Evolutionary conservation across 2,329 filamentous ascomycete species (phyloP).

Genomic region (Neonectria faginata): DNA sequence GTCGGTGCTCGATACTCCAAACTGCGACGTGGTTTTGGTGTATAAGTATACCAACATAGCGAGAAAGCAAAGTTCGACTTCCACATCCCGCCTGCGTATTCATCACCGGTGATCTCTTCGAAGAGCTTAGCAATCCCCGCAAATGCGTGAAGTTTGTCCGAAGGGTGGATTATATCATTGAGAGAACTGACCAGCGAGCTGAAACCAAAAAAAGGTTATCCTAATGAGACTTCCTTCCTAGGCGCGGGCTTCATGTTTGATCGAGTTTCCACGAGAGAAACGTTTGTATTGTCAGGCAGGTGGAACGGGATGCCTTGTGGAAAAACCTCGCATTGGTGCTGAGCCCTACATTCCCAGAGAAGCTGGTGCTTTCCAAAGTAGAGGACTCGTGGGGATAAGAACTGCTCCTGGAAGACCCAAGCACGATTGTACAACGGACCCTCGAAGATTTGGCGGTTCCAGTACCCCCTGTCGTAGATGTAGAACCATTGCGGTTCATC

Average conservation of each 20-base stretch:
- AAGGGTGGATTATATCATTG: background rate
- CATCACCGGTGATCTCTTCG: constrained; percentile 5
- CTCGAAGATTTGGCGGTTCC: background rate
- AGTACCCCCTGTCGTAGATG: background rate
- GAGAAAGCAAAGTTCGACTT: background rate
- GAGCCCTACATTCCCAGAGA: constrained; percentile 3
- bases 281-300: background rate
- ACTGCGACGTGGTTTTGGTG: background rate
- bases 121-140: constrained; percentile 17
- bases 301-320: background rate
- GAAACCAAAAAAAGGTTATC: no score
- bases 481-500: background rate
- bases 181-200: background rate
- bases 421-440: background rate
- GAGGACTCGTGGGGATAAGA: background rate
- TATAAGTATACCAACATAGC: background rate
- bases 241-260: no score
- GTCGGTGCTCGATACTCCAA: background rate
- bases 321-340: constrained; percentile 11
- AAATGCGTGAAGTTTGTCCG: constrained; percentile 4
- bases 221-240: no score
- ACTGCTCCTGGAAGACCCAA: constrained; percentile 5
- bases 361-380: constrained; percentile 6
- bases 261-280: no score
- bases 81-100: background rate